phyloP scores from a whole-genome alignment of 139 green algal genomes.

The Chlorella sp. region DNA sequence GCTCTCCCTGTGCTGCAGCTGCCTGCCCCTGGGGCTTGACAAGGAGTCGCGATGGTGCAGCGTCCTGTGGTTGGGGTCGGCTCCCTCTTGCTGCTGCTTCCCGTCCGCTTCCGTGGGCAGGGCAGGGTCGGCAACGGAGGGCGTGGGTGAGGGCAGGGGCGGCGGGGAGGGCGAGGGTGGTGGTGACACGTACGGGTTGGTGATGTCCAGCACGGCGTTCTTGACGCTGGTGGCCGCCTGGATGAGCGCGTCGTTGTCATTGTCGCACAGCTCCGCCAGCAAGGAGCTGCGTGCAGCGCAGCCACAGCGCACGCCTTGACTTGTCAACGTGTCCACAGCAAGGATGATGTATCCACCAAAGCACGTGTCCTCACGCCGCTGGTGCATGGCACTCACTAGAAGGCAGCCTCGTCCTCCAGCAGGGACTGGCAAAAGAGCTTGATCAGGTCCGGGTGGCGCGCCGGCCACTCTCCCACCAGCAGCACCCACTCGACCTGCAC shows the following conservation, averaged over 20 bases:
- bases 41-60: no score
- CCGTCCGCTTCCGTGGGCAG: no score
- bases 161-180: not conserved
- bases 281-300: not conserved
- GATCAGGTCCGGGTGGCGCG: not conserved
- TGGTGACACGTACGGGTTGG: not conserved
- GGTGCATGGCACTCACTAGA: not conserved
- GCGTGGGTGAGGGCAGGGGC: not conserved
- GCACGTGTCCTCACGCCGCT: no score
- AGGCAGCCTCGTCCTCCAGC: not conserved
- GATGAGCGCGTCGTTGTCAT: not conserved
- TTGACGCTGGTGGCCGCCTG: not conserved
- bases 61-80: no score
- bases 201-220: not conserved
- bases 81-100: no score
- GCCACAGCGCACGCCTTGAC: not conserved
- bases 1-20: not conserved
- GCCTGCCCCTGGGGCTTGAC: not conserved
- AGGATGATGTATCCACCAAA: no score
- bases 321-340: not conserved
- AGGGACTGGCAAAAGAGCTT: not conserved
- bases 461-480: not conserved
- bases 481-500: constrained; percentile 1
- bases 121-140: no score
- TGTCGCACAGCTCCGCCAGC: not conserved